A percentile compares a stretch with the other conserved stretches of the same genome.
Conservation (phyloP, 768 basidiomycete species). For the Kwoniella bestiolae region DNA sequence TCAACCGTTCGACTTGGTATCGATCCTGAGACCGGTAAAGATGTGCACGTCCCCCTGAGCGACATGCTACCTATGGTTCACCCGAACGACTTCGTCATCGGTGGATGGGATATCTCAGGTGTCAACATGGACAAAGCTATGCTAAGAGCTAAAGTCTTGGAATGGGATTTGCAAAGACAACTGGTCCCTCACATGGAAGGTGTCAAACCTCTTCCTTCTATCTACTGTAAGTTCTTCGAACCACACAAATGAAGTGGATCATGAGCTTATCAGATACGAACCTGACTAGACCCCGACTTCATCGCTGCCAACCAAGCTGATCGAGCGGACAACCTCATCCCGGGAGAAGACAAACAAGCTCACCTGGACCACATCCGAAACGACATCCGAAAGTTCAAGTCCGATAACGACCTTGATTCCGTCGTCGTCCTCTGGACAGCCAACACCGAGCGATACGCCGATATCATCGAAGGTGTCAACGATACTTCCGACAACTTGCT, state of each 20-base stretch:
- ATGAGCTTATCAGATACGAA: conserved; percentile 9
- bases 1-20: conserved; percentile 90
- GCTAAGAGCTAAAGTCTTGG: conserved; percentile 88
- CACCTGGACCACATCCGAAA: conserved; percentile 89
- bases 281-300: conserved; percentile 76
- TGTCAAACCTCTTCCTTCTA: conserved; percentile 83
- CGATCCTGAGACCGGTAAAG: conserved; percentile 78
- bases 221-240: conserved; percentile 64
- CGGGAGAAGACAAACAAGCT: conserved; percentile 80
- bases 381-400: conserved; percentile 95
- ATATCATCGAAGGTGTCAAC: conserved; percentile 91
- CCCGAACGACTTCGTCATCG: conserved; percentile 94
- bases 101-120: conserved; percentile 97
- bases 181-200: conserved; percentile 81
- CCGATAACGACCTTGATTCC: conserved; percentile 77
- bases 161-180: conserved; percentile 96
- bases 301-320: conserved; percentile 97
- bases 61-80: conserved; percentile 97
- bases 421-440: conserved; percentile 96
- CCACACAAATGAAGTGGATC: too few species aligned
- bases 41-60: conserved; percentile 87
- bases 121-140: conserved; percentile 85
- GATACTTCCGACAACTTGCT: conserved; percentile 90
- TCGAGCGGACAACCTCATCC: conserved; percentile 90
- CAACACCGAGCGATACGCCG: conserved; percentile 97